A percentile compares a stretch with the other conserved stretches of the same genome.
phyloP scores from a whole-genome alignment of 768 basidiomycete genomes.

The Tulasnella sp. region DNA sequence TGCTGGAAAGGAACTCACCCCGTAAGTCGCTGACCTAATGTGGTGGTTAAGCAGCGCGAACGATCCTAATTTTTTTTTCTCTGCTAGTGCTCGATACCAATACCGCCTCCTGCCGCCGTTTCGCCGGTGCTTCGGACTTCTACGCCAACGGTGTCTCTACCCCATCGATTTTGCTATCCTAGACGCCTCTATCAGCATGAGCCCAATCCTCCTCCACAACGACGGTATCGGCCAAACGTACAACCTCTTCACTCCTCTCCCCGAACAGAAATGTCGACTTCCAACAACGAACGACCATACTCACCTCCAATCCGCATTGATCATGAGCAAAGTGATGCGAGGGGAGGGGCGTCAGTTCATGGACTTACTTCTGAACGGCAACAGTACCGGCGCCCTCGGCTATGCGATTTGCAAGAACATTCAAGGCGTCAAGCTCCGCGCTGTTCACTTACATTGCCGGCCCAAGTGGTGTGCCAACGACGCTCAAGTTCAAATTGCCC shows the following conservation, averaged over 20 bases:
- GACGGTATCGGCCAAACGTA: constrained; percentile 49
- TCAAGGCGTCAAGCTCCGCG: constrained; percentile 44
- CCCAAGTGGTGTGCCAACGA: neutral
- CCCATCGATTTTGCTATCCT: constrained; percentile 61
- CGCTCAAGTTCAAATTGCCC: constrained; percentile 16
- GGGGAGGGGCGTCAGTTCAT: constrained; percentile 63
- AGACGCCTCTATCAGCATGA: constrained; percentile 57
- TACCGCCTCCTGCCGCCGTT: constrained; percentile 57
- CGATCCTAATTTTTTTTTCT: constrained; percentile 20
- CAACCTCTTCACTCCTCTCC: constrained; percentile 57
- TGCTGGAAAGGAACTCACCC: neutral
- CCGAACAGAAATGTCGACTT: constrained; percentile 57
- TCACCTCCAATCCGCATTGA: constrained; percentile 71
- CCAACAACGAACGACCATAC: constrained; percentile 74
- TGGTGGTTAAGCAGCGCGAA: no score
- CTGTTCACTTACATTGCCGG: constrained; percentile 34
- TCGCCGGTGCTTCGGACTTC: constrained; percentile 59
- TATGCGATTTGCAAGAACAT: constrained; percentile 79
- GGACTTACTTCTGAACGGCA: constrained; percentile 63
- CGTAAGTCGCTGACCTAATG: neutral
- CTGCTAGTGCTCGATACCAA: constrained; percentile 49
- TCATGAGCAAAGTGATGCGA: constrained; percentile 74
- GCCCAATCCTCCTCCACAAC: constrained; percentile 51
- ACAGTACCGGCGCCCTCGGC: no score
- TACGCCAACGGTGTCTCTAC: constrained; percentile 67